Base-by-base conservation (phyloP, 257 asterid genomes). In the Gardenia jasminoides region DNA sequence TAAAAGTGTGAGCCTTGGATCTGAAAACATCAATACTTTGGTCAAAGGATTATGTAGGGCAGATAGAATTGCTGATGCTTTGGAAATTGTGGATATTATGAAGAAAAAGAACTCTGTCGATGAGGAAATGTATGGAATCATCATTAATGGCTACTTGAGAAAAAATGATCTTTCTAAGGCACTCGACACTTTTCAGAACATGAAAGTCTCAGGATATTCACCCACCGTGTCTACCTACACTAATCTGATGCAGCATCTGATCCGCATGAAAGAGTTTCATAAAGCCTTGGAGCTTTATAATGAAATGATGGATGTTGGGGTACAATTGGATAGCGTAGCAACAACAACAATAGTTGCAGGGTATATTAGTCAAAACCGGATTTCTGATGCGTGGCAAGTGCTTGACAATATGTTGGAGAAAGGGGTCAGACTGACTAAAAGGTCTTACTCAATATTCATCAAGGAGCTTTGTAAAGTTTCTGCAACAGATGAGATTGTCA, bases 41-140 rank as follows among this genome's bases (percentile, higher is more conserved):
- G 93, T 92, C 80, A 88, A 87, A 85, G 97, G 98, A 66, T 92
- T 94, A 65, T 91, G 98, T 70, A 84, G 88, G 83, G 88, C 84
- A 31, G 91, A 84, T 80, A 90, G 88, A 83, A 87, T 89, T 74
- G 76, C 74, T 24, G 98, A 94, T 84, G 97, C 97, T 20, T 22
- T 89, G 81, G 98, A 94, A 86, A 88, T 94, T 44, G 89, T 92
- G 66, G 93, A 91, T 79, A 94, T 94, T 74, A 70, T 91, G 90
- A 90, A 94, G 91, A 90, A 80, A 81, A 86, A 78, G 82, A 80
- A 85, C 39, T 82, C 82, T 36, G 79, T 85, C 54, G 83, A 82
- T 76, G 85, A 44, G 39, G 87, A 86, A 67, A 82, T 90, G 36
- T 89, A 88, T 50, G 90, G 81, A 54, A 83, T 84, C 80, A 83